Evolutionary conservation across 116 monocot species (phyloP).

Genomic region (Zostera marina): DNA sequence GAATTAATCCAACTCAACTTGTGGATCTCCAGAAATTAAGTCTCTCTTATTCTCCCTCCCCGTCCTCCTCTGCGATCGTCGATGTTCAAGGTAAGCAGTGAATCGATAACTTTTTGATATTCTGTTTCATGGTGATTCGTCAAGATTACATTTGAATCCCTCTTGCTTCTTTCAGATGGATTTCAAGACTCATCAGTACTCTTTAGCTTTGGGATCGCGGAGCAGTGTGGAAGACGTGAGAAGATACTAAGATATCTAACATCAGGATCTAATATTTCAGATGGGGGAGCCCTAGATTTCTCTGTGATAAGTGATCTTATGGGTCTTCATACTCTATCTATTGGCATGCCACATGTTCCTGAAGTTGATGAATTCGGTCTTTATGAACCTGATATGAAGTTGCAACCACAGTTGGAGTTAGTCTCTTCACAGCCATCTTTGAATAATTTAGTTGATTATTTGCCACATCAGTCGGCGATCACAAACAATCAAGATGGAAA

Average conservation of each 20-base stretch:
- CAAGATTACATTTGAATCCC: no score
- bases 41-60: constrained; percentile 3
- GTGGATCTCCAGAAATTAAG: constrained; percentile 8
- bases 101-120: not conserved
- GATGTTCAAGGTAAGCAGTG: constrained; percentile 27
- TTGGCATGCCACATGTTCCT: constrained; percentile 7
- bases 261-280: constrained; percentile 22
- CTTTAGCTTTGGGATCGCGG: constrained; percentile 49
- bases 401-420: constrained; percentile 14
- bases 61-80: constrained; percentile 4
- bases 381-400: constrained; percentile 16
- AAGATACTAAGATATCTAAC: constrained; percentile 40
- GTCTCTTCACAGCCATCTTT: constrained; percentile 16
- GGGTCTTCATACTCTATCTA: constrained; percentile 22
- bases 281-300: constrained; percentile 18
- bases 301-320: constrained; percentile 36
- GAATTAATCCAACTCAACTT: constrained; percentile 4
- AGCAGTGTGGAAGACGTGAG: constrained; percentile 40
- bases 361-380: constrained; percentile 14
- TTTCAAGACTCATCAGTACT: constrained; percentile 28
- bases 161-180: constrained; percentile 23
- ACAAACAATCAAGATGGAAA: constrained; percentile 23
- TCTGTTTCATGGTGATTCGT: no score
- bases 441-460: constrained; percentile 14
- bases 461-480: constrained; percentile 11